Percentiles rank a stretch among this genome's conserved stretches.
Conservation (phyloP, 2,329 filamentous ascomycete genomes). For the Stromatinia cepivora region DNA sequence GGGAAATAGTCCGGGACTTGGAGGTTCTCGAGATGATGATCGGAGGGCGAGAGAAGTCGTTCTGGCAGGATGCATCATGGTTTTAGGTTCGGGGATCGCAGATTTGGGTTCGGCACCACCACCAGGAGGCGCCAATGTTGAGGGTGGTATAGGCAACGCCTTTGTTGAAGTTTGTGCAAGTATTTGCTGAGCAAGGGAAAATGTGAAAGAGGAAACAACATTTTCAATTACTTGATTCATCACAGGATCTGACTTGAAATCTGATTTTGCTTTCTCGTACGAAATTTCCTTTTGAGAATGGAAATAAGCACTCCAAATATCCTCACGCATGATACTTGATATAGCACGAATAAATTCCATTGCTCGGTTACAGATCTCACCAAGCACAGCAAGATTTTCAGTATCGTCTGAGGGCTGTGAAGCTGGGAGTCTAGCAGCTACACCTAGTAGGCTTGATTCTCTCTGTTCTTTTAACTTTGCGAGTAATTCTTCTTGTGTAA, state of each 20-base stretch:
- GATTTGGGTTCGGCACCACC: slow-evolving; percentile 58
- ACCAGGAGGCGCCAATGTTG: slow-evolving; percentile 48
- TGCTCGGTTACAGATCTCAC: slow-evolving; percentile 80
- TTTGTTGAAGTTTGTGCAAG: slow-evolving; percentile 72
- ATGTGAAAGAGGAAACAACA: slow-evolving; percentile 75
- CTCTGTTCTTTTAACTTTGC: slow-evolving; percentile 63
- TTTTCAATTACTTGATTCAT: slow-evolving; percentile 65
- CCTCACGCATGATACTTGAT: slow-evolving; percentile 75
- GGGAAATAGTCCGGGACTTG: slow-evolving; percentile 57
- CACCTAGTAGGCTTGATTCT: slow-evolving; percentile 57
- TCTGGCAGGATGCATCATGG: slow-evolving; percentile 67
- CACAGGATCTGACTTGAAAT: slow-evolving; percentile 40
- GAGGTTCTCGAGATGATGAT: slow-evolving; percentile 46
- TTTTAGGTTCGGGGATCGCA: slow-evolving; percentile 66
- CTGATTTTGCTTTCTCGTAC: slow-evolving; percentile 40
- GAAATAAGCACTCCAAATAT: slow-evolving; percentile 64
- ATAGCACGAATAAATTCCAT: slow-evolving; percentile 82
- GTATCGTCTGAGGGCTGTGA: slow-evolving; percentile 55
- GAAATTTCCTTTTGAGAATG: slow-evolving; percentile 22
- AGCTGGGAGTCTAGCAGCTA: slow-evolving; percentile 53
- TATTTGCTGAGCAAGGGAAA: slow-evolving; percentile 73
- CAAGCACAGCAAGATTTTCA: slow-evolving; percentile 77
- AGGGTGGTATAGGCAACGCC: slow-evolving; percentile 64
- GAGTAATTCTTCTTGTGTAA: slow-evolving; percentile 61
- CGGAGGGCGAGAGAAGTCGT: slow-evolving; percentile 58